phyloP scores from a whole-genome alignment of 1,139 yeast genomes.

The Komagataea norvegica region DNA sequence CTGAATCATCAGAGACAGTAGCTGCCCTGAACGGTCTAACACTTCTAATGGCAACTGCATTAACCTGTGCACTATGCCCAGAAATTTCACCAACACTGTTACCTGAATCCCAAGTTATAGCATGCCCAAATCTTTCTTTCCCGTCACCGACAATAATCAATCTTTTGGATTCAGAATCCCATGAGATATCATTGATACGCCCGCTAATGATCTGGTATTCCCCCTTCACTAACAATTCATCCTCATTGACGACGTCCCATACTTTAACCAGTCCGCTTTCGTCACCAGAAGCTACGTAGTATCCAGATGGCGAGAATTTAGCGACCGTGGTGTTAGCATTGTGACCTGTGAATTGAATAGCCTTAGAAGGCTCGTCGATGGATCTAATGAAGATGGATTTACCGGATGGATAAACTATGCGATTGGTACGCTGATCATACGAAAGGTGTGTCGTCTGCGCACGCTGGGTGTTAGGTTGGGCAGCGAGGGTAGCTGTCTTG shows the following conservation, averaged over 20 bases:
- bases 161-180: constrained; percentile 89
- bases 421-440: constrained; percentile 60
- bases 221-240: constrained; percentile 58
- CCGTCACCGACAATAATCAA: constrained; percentile 96
- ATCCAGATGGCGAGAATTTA: constrained; percentile 83
- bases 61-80: constrained; percentile 85
- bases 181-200: constrained; percentile 74
- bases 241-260: constrained; percentile 72
- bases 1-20: constrained; percentile 85
- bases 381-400: constrained; percentile 74
- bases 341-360: constrained; percentile 70
- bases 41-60: constrained; percentile 82
- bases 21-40: constrained; percentile 91
- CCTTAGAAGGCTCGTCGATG: constrained; percentile 36
- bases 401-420: constrained; percentile 79
- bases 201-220: constrained; percentile 83
- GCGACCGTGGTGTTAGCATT: constrained; percentile 72
- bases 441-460: constrained; percentile 70
- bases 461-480: constrained; percentile 73
- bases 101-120: constrained; percentile 91
- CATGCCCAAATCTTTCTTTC: constrained; percentile 85
- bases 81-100: constrained; percentile 93
- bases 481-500: constrained; percentile 39
- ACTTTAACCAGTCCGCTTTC: constrained; percentile 80
- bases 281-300: constrained; percentile 89